Evolutionary conservation across 2,329 filamentous ascomycete species (phyloP).

Genomic region (Chrysoporthe cubensis): DNA sequence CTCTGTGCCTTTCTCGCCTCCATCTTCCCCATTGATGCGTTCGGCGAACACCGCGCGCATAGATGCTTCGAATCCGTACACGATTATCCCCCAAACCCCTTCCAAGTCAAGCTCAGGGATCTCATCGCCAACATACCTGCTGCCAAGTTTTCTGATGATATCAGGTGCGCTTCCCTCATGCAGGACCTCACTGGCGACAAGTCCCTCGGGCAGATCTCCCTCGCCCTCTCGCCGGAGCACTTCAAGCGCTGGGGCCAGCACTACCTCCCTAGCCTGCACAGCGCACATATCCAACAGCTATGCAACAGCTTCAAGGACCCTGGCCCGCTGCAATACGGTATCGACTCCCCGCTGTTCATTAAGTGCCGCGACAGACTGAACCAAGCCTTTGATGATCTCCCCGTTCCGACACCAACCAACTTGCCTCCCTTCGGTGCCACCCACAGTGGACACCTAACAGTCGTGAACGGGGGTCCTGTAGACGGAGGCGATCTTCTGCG

Average conservation of each 20-base stretch:
- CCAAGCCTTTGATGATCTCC: conserved; percentile 51
- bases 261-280: conserved; percentile 60
- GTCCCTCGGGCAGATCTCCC: conserved; percentile 53
- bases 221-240: conserved; percentile 48
- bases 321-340: conserved; percentile 59
- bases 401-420: conserved; percentile 47
- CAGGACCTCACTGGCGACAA: conserved; percentile 50
- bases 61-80: neutral
- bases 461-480: neutral
- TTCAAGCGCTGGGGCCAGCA: conserved; percentile 60
- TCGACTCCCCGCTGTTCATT: conserved; percentile 54
- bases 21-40: conserved; percentile 44
- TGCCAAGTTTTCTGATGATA: conserved; percentile 38
- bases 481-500: conserved; percentile 23
- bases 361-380: conserved; percentile 55
- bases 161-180: conserved; percentile 50
- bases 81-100: neutral
- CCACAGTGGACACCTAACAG: neutral
- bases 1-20: conserved; percentile 55
- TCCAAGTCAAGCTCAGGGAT: conserved; percentile 33
- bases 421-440: neutral
- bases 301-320: conserved; percentile 67
- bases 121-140: conserved; percentile 44
- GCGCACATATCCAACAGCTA: conserved; percentile 59
- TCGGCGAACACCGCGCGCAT: conserved; percentile 41